Conservation (phyloP, 805 yeast species). For the Lipomyces spencermartinsiae region DNA sequence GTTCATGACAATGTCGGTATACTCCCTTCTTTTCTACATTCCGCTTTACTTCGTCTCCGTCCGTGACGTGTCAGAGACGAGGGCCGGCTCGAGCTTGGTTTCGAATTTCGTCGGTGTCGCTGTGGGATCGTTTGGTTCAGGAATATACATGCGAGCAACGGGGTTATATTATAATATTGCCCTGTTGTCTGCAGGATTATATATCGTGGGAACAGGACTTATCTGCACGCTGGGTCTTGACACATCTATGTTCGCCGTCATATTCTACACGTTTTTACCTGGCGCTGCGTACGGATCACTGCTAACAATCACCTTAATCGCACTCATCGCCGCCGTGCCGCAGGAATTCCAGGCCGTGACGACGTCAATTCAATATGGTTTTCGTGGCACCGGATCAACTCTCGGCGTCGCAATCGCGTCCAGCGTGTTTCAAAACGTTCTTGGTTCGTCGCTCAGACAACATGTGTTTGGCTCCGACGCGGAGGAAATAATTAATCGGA, state of each 20-base stretch:
- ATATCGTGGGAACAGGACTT: constrained; percentile 29
- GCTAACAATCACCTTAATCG: constrained; percentile 64
- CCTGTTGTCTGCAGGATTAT: constrained; percentile 36
- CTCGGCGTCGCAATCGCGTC: constrained; percentile 67
- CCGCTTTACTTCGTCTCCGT: constrained; percentile 75
- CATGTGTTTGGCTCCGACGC: constrained; percentile 34
- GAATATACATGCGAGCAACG: constrained; percentile 67
- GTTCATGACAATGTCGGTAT: constrained; percentile 75
- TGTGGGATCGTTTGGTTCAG: constrained; percentile 69
- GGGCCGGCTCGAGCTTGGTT: constrained; percentile 58
- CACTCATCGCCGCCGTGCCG: constrained; percentile 70
- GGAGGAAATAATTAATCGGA: constrained; percentile 21
- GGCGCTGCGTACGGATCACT: constrained; percentile 63
- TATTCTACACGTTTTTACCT: constrained; percentile 47
- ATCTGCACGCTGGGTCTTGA: constrained; percentile 25
- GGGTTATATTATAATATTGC: constrained; percentile 49
- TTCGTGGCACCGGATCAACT: constrained; percentile 73
- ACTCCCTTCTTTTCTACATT: constrained; percentile 66
- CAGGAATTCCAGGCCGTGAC: constrained; percentile 68
- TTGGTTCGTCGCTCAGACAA: constrained; percentile 41
- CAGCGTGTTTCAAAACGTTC: constrained; percentile 58
- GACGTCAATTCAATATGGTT: constrained; percentile 77
- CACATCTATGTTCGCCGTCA: constrained; percentile 24
- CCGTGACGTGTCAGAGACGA: constrained; percentile 57
- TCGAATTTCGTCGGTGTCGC: constrained; percentile 73